These are phyloP conservation scores for Exserohilum turcica DNA, from an alignment of 2,329 filamentous ascomycete species.

Conservation along the genomic window DNA sequence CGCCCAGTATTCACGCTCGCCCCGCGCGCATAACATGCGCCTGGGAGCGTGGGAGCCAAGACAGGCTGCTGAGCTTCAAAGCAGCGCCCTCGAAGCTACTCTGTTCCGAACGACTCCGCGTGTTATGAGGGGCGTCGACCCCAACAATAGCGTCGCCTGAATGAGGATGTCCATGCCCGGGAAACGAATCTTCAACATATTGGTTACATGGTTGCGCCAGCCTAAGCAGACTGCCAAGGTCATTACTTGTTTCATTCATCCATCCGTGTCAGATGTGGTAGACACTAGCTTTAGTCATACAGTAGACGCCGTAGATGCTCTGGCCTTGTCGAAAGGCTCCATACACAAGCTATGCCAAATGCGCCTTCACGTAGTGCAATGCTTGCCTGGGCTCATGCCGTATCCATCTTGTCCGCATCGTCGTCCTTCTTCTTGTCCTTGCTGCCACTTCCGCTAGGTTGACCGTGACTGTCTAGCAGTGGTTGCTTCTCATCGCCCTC, in stretches of 20 bases:
- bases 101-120: neutral
- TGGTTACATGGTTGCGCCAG: neutral
- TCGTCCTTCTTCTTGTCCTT: conserved; percentile 58
- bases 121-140: neutral
- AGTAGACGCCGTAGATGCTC: conserved; percentile 37
- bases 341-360: conserved; percentile 3
- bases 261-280: conserved; percentile 19
- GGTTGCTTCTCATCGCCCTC: conserved; percentile 68
- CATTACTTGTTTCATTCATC: conserved; percentile 25
- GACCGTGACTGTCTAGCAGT: conserved; percentile 66
- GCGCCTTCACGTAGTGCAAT: neutral
- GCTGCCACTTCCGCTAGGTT: conserved; percentile 65
- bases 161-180: neutral
- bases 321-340: conserved; percentile 23
- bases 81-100: neutral
- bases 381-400: conserved; percentile 61
- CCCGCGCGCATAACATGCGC: neutral
- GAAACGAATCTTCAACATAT: neutral
- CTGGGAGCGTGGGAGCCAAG: neutral
- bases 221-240: conserved; percentile 2
- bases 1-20: neutral
- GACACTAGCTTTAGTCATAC: conserved; percentile 30
- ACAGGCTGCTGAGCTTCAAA: neutral
- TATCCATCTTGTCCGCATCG: conserved; percentile 86
- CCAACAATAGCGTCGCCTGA: neutral